Evolutionary conservation across 805 yeast species (phyloP).

Genomic region (Clavispora carvajalis): DNA sequence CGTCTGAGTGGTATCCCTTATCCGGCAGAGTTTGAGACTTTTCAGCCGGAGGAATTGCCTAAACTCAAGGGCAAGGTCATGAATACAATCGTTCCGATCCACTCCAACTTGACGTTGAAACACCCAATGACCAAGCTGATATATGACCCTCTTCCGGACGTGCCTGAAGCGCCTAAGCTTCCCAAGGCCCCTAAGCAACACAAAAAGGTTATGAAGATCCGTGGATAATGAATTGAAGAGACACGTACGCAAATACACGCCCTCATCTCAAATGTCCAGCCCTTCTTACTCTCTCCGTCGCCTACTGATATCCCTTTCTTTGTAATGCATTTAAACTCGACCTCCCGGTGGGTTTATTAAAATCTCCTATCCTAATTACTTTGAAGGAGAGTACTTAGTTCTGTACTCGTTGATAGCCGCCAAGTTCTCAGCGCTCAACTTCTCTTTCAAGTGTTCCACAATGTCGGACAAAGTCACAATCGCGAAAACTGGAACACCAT

Average conservation of each 20-base stretch:
- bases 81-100: slow-evolving; percentile 86
- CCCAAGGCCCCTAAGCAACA: slow-evolving; percentile 40
- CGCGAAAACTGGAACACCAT: slow-evolving; percentile 76
- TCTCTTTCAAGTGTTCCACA: slow-evolving; percentile 52
- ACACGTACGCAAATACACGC: not conserved
- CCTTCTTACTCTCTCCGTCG: too few relatives aligned
- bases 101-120: slow-evolving; percentile 71
- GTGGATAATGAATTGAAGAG: slow-evolving; percentile 32
- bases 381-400: slow-evolving; percentile 40
- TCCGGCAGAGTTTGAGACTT: slow-evolving; percentile 54
- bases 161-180: slow-evolving; percentile 29
- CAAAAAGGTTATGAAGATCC: slow-evolving; percentile 56
- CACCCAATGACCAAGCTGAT: slow-evolving; percentile 76
- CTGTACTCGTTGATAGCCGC: slow-evolving; percentile 56
- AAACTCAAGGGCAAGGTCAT: slow-evolving; percentile 80
- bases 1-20: slow-evolving; percentile 50
- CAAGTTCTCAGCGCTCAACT: slow-evolving; percentile 54
- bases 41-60: slow-evolving; percentile 59
- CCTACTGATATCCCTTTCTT: too few relatives aligned
- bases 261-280: too few relatives aligned
- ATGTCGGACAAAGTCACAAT: slow-evolving; percentile 77
- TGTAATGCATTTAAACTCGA: too few relatives aligned
- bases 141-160: slow-evolving; percentile 49
- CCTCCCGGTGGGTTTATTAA: not conserved
- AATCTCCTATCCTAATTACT: not conserved